Conservation (phyloP, 495 filamentous ascomycete genomes). For the Penicillium alfredii region DNA sequence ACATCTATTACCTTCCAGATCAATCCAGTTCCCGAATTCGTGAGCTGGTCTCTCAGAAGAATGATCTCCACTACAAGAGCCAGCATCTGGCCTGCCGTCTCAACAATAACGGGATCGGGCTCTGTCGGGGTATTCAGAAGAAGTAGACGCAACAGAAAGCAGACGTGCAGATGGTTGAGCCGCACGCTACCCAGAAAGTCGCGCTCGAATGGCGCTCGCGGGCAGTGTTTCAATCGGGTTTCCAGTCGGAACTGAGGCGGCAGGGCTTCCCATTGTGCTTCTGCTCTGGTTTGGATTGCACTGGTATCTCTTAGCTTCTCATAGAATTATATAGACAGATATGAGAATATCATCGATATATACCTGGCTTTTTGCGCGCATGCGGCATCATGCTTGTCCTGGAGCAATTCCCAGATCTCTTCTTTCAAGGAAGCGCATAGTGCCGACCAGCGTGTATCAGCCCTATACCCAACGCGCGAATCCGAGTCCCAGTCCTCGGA, state of each 20-base stretch:
- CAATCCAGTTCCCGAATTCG: conserved; percentile 36
- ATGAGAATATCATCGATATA: not conserved
- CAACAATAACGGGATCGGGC: conserved; percentile 27
- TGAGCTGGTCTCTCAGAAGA: conserved; percentile 32
- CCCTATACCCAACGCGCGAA: conserved; percentile 22
- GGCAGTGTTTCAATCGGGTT: conserved; percentile 21
- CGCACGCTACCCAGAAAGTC: conserved; percentile 33
- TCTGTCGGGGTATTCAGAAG: conserved; percentile 27
- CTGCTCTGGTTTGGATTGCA: conserved; percentile 21
- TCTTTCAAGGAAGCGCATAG: conserved; percentile 37
- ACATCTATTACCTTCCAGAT: conserved; percentile 32
- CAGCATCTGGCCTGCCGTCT: conserved; percentile 31
- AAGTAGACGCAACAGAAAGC: conserved; percentile 32
- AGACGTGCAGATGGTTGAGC: conserved; percentile 37
- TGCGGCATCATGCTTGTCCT: conserved; percentile 24
- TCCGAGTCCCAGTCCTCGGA: conserved; percentile 16
- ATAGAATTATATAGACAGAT: not conserved
- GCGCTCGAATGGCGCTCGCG: conserved; percentile 22
- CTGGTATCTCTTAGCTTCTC: conserved; percentile 4
- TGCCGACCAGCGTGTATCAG: conserved; percentile 38
- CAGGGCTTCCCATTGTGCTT: conserved; percentile 21
- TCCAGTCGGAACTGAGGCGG: conserved; percentile 25
- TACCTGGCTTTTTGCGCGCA: conserved; percentile 21
- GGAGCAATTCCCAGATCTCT: conserved; percentile 33
- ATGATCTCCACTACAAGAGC: conserved; percentile 32